phyloP scores from a whole-genome alignment of 257 asterid genomes.

The Solanum paucissectum region DNA sequence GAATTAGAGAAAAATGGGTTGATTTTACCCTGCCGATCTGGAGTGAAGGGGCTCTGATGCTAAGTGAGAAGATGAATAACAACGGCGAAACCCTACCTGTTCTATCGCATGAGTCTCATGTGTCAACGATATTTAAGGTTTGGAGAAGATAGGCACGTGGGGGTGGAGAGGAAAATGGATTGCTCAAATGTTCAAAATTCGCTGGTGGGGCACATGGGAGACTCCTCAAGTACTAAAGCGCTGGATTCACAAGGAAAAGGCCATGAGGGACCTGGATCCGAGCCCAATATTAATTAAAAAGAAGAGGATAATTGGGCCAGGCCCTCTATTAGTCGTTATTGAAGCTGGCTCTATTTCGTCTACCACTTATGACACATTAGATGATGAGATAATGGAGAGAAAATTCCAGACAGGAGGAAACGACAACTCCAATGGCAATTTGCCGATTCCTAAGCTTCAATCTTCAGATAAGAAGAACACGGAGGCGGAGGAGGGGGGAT shows the following conservation, averaged over 20 bases:
- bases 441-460: background rate
- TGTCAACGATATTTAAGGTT: background rate
- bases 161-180: background rate
- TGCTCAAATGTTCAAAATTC: background rate
- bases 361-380: background rate
- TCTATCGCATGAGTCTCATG: background rate
- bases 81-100: background rate
- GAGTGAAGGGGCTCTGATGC: background rate
- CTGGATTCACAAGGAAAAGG: background rate
- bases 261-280: background rate
- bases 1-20: background rate
- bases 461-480: background rate
- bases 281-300: background rate
- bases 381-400: background rate
- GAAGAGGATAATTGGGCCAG: background rate
- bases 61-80: background rate
- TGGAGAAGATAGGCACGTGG: background rate
- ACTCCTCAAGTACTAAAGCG: background rate
- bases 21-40: background rate
- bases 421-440: background rate
- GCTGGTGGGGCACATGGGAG: background rate
- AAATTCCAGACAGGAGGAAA: background rate
- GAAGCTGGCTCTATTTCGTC: background rate
- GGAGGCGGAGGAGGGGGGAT: background rate
- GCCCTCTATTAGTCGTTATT: background rate